Evolutionary conservation across 371 early-diverging fungal genomes (phyloP).

Genomic region (Actinomortierella wolfii): DNA sequence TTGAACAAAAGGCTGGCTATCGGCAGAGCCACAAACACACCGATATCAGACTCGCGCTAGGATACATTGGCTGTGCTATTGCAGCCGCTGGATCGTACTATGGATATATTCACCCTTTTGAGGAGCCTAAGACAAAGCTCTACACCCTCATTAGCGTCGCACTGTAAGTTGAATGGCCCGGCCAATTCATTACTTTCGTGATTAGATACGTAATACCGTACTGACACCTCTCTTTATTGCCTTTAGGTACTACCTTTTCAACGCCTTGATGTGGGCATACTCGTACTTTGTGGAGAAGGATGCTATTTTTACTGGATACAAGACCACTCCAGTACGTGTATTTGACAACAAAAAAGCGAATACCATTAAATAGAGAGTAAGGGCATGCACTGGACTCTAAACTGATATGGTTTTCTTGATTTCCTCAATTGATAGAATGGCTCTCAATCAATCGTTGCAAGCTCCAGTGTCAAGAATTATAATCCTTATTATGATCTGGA

Average conservation of each 20-base stretch:
- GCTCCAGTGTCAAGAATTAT: slow-evolving; percentile 29
- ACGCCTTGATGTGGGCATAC: slow-evolving; percentile 39
- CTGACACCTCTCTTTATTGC: no score
- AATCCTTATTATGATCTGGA: slow-evolving; percentile 40
- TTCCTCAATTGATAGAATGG: slow-evolving; percentile 15
- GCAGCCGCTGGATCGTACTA: slow-evolving; percentile 46
- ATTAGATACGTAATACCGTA: no score
- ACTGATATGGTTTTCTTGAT: not conserved
- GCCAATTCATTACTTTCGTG: not conserved
- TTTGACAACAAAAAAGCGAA: not conserved
- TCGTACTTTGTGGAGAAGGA: slow-evolving; percentile 35
- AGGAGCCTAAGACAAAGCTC: slow-evolving; percentile 33
- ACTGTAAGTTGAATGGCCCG: slow-evolving; percentile 24
- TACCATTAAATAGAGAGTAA: not conserved
- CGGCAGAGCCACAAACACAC: slow-evolving; percentile 44
- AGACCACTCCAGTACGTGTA: slow-evolving; percentile 34
- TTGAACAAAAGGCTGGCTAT: slow-evolving; percentile 34
- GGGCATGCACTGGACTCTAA: not conserved
- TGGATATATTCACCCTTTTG: slow-evolving; percentile 40
- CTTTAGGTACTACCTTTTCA: slow-evolving; percentile 32
- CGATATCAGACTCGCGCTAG: slow-evolving; percentile 34
- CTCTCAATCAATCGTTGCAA: slow-evolving; percentile 21
- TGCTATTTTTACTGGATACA: slow-evolving; percentile 31
- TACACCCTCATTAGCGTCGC: slow-evolving; percentile 33
- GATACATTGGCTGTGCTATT: slow-evolving; percentile 31